Evolutionary conservation across 306 rosid genomes (phyloP).

Genomic region (Carpinus viminea): DNA sequence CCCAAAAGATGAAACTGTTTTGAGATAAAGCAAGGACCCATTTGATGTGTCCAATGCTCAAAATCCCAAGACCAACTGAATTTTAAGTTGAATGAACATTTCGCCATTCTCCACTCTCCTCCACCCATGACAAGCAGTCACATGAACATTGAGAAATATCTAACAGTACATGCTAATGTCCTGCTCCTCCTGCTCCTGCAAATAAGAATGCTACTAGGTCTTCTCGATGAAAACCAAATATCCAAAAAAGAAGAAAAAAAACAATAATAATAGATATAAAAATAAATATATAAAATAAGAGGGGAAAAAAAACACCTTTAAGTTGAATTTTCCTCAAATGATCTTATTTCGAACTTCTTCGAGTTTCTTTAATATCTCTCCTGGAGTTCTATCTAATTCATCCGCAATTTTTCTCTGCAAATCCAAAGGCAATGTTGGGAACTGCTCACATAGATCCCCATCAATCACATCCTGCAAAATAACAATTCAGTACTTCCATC

Average conservation of each 20-base stretch:
- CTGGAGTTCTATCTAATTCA: constrained; percentile 95
- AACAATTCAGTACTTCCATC: constrained; percentile 13
- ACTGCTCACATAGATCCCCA: constrained; percentile 99
- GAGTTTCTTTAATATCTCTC: constrained; percentile 88
- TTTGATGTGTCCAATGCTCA: neutral
- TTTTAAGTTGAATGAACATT: neutral
- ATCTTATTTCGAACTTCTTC: constrained; percentile 94
- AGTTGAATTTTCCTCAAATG: constrained; percentile 45
- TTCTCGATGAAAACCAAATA: neutral
- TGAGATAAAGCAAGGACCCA: neutral
- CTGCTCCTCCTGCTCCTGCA: neutral
- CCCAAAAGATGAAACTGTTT: neutral
- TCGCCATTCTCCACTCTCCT: neutral
- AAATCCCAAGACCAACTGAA: neutral
- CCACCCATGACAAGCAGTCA: neutral
- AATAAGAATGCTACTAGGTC: neutral
- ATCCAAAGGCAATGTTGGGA: constrained; percentile 90
- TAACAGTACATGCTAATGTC: neutral
- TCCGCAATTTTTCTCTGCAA: constrained; percentile 95
- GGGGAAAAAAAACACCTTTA: constrained; percentile 31
- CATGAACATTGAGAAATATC: neutral
- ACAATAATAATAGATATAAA: neutral
- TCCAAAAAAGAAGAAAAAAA: neutral
- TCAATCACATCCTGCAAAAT: constrained; percentile 87
- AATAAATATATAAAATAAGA: neutral